A percentile compares a stretch with the other conserved stretches of the same genome.
phyloP scores from a whole-genome alignment of 106 monocot genomes.

The Apostasia shenzhenica region DNA sequence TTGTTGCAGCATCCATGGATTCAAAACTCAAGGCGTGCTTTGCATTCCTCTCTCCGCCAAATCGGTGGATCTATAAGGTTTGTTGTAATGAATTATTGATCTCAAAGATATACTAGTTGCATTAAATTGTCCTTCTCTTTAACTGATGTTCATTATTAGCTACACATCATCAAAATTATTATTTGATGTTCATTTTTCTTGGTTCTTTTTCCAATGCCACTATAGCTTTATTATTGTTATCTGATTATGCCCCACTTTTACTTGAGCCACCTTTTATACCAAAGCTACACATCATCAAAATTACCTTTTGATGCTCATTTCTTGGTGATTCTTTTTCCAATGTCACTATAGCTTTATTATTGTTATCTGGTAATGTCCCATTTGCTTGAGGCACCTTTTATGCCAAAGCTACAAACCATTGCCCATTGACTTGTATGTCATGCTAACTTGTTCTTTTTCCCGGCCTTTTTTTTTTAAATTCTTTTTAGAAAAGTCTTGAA shows the following conservation, averaged over 20 bases:
- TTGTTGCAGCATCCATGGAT: conserved; percentile 91
- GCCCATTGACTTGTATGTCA: too few species aligned
- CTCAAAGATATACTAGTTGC: not conserved
- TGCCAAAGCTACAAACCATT: not conserved
- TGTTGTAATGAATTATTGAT: not conserved
- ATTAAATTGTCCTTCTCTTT: not conserved
- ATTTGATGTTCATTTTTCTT: not conserved
- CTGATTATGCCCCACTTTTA: not conserved
- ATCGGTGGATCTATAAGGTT: conserved; percentile 63
- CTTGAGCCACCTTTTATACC: not conserved
- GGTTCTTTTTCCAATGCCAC: not conserved
- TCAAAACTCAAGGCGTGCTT: conserved; percentile 77
- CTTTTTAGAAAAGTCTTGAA: not conserved
- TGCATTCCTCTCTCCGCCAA: conserved; percentile 63
- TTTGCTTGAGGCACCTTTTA: not conserved
- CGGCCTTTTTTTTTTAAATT: not conserved
- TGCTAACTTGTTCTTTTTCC: not conserved
- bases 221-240: not conserved
- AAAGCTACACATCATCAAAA: not conserved
- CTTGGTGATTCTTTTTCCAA: not conserved
- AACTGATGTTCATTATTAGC: not conserved
- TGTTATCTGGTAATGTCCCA: not conserved
- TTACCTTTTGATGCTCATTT: not conserved
- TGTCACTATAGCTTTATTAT: not conserved
- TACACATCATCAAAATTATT: not conserved